phyloP scores from a whole-genome alignment of 73 alveolate species.

The Paramecium bursaria region DNA sequence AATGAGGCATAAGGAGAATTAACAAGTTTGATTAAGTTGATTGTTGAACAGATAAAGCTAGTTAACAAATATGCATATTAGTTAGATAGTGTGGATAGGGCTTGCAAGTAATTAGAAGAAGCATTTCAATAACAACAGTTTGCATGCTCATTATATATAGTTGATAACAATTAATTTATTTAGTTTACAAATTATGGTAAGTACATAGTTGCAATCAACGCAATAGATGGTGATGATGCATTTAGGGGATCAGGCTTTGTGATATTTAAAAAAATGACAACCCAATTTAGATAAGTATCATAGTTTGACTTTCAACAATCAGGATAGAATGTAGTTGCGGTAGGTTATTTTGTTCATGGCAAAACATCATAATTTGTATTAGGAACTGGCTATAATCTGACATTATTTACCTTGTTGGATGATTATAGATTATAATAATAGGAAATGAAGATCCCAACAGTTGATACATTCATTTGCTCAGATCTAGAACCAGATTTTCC shows the following conservation, averaged over 20 bases:
- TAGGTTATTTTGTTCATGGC: constrained; percentile 48
- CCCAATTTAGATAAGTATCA: constrained; percentile 2
- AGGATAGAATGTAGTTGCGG: constrained; percentile 17
- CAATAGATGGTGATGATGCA: constrained; percentile 55
- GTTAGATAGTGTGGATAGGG: not conserved
- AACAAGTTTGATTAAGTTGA: not conserved
- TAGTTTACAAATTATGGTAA: not conserved
- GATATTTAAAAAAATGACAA: constrained; percentile 33
- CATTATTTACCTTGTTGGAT: constrained; percentile 9
- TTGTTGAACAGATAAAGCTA: constrained; percentile 4
- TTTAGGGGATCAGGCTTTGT: constrained; percentile 38
- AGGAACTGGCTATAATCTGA: constrained; percentile 49
- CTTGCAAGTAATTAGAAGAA: not conserved
- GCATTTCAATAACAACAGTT: not conserved
- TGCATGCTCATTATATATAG: not conserved
- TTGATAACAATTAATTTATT: constrained; percentile 8
- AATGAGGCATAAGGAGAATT: constrained; percentile 51
- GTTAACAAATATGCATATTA: constrained; percentile 23
- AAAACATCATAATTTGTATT: constrained; percentile 30
- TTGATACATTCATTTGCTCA: constrained; percentile 21
- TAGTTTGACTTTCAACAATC: not conserved
- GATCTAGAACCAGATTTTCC: not conserved
- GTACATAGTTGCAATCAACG: constrained; percentile 44
- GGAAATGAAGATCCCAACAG: constrained; percentile 16
- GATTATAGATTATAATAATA: constrained; percentile 32